Evolutionary conservation across 2,329 filamentous ascomycete genomes (phyloP), one percentile per base, ranked within the genome.

Genomic region (Sordariomycetes sp.): DNA sequence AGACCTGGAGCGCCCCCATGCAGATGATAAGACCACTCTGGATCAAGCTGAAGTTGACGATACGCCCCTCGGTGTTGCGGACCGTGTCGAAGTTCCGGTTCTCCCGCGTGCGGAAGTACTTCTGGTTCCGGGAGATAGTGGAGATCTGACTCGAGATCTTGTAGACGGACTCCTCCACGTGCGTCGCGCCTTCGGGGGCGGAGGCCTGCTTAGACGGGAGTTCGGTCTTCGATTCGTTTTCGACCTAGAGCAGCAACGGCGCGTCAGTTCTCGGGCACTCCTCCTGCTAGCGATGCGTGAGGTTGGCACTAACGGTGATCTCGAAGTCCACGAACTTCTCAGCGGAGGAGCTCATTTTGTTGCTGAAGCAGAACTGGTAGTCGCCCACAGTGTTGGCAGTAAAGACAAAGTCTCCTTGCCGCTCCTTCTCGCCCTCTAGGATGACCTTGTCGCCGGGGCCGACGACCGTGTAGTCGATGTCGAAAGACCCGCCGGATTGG

Each of bases 1-100:
- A 96, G 55, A 99, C 94, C 76, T 99, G 95, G 68, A 99, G 74
- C 53, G 84, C 91, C 52, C 92, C 94, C 95, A 99, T 99, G 60
- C 85, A 87, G 62, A 96, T 77, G 76, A 99, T 95, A 76, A 99
- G 84, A 61, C 82, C 79, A 62, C 89, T 87, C 77, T 99, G 94
- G 65, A 97, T 87, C 68, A 99, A 77, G 69, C 89, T 95, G 72
- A 99, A 96, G 74, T 96, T 97, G 76, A 96, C 90, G 66, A 99
- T 99, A 62, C 94, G 81, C 69, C 83, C 84, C 78, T 99, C 94
- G 48, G 94, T 99, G 75, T 91, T 96, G 70, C 89, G 82, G 65
- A 99, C 94, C 10, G 94, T 99, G 75, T 89, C 95, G 75, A 99
- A 97, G 75, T 99, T 99, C 61, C 94, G 83, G 80, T 99, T 99